These are phyloP conservation scores for Streptanthus diversifolius DNA, from an alignment of 345 rosid species.

Conservation along the genomic window DNA sequence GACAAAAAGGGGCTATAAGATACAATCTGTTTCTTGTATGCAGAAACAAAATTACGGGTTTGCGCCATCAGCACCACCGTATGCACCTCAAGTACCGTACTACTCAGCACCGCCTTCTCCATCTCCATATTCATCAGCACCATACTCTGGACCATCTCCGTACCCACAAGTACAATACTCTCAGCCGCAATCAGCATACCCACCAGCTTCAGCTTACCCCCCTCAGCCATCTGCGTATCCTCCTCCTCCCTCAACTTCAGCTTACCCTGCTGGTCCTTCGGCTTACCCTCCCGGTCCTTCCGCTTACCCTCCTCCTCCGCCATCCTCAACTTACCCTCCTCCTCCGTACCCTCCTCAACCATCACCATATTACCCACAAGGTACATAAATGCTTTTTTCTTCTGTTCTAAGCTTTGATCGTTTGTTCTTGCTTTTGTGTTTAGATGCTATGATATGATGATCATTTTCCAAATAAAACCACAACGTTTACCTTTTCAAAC, in stretches of 20 bases:
- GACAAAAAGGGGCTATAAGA: not conserved
- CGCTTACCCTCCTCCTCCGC: constrained; percentile 44
- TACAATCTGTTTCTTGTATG: constrained; percentile 8
- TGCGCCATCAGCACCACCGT: constrained; percentile 50
- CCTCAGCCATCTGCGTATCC: constrained; percentile 43
- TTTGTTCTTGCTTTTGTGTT: not conserved
- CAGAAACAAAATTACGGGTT: constrained; percentile 45
- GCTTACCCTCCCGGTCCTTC: constrained; percentile 40
- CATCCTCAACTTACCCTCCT: constrained; percentile 44
- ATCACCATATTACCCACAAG: constrained; percentile 54
- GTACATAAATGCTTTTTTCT: constrained; percentile 17
- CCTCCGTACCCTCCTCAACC: constrained; percentile 38
- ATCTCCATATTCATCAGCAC: constrained; percentile 36
- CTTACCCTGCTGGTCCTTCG: constrained; percentile 35
- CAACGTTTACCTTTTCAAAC: not conserved
- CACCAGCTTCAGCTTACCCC: constrained; percentile 42
- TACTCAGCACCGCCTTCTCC: constrained; percentile 37
- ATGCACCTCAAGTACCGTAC: constrained; percentile 35
- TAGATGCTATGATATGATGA: not conserved
- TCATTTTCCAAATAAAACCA: not conserved
- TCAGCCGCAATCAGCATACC: constrained; percentile 40
- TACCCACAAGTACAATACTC: constrained; percentile 35
- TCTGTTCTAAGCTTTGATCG: not conserved
- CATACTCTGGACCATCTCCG: constrained; percentile 32
- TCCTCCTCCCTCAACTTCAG: constrained; percentile 36